Conservation (phyloP, 768 basidiomycete species). For the Phaeotremella fagi region DNA sequence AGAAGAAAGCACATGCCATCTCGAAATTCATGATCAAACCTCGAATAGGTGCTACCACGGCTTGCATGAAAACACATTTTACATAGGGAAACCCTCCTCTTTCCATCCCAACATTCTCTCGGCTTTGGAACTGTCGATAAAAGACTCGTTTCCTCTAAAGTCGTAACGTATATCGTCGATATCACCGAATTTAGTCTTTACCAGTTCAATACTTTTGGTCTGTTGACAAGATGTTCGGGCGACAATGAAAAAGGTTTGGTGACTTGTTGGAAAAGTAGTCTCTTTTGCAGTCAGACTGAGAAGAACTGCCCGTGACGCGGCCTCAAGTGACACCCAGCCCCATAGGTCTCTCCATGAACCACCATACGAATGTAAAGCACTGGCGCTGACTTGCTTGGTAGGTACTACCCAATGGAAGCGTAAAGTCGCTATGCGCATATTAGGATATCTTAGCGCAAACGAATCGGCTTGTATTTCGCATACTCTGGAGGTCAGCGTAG, state of each 20-base stretch:
- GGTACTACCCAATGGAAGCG: slow-evolving; percentile 48
- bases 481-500: slow-evolving; percentile 45
- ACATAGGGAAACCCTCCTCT: too few species aligned
- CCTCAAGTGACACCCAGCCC: slow-evolving; percentile 66
- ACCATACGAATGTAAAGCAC: slow-evolving; percentile 16
- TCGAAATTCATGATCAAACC: too few species aligned
- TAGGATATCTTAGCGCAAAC: slow-evolving; percentile 60
- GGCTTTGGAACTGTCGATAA: slow-evolving; percentile 65
- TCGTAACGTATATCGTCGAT: slow-evolving; percentile 48
- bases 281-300: slow-evolving; percentile 55
- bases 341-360: slow-evolving; percentile 53
- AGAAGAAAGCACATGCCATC: too few species aligned
- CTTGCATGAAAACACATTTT: too few species aligned
- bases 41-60: too few species aligned
- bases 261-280: slow-evolving; percentile 46
- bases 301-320: slow-evolving; percentile 62
- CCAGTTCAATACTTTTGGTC: slow-evolving; percentile 50
- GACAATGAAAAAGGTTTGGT: slow-evolving; percentile 66
- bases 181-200: slow-evolving; percentile 56
- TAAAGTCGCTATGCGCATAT: slow-evolving; percentile 63
- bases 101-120: slow-evolving; percentile 60
- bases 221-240: slow-evolving; percentile 56
- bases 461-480: slow-evolving; percentile 65
- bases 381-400: slow-evolving; percentile 48
- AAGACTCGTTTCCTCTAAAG: slow-evolving; percentile 51